Base-by-base conservation (phyloP, 257 asterid species). In the Hygrophila difformis region DNA sequence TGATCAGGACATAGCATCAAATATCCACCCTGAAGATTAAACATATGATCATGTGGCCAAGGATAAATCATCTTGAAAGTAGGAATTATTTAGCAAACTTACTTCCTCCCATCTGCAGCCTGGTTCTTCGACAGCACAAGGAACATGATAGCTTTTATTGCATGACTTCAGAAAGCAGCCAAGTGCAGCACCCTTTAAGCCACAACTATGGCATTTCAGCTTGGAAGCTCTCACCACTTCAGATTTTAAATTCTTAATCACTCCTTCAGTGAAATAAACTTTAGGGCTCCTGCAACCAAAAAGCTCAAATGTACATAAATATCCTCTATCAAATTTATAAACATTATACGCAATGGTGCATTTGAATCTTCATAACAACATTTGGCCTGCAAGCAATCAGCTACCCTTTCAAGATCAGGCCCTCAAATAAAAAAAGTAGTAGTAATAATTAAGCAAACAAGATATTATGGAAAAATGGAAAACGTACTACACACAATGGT, bases 91-190 rank as follows among this genome's bases (percentile, higher is more conserved):
- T 5, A 42, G 61, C 39, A 18, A 50, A 62, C 91, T 40, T 68
- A 89, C 98, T 75, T 71, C 60, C 37, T 82, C 82, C 96, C 96
- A 85, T 79, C 88, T 77, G 79, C 96, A 89, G 45, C 59, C 86
- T 39, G 62, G 70, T 51, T 69, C 59, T 39, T 64, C 75, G 57
- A 64, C 49, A 31, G 98, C 96, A 70, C 98, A 89, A 53, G 93
- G 96, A 13, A 70, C 73, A 1, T 89, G 98, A 71, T 85, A 89
- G 40, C 74, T 89, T 74, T 65, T 77, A 49, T 86, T 67, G 66
- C 98, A 89, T 38, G 93, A 77, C 65, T 72, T 85, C n/a, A 62
- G 71, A 47, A 63, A 85, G 76, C 98, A 89, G 35, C 98, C 98
- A 64, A 89, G 96, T 53, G 76, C 93, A 15, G 98, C 98, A 54